Evolutionary conservation across 805 yeast genomes (phyloP).

Genomic region (Teunomyces aglyptinius): DNA sequence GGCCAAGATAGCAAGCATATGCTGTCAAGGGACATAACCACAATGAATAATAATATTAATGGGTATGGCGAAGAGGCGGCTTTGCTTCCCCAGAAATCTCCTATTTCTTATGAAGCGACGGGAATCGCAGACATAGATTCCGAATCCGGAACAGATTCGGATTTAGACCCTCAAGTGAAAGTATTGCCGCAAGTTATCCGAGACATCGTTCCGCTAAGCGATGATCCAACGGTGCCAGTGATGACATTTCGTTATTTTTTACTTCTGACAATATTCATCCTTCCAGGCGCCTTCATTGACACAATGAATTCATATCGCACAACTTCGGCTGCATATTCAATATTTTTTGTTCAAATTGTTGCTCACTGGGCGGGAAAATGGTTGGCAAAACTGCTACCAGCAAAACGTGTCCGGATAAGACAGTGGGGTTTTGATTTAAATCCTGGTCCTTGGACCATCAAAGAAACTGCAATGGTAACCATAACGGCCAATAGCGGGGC

Average conservation of each 20-base stretch:
- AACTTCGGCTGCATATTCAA: conserved; percentile 49
- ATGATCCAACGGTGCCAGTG: conserved; percentile 39
- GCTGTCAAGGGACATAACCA: too few species aligned
- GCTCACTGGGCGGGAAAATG: conserved; percentile 48
- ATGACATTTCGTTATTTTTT: conserved; percentile 36
- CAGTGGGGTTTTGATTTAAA: conserved; percentile 36
- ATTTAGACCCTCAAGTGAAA: conserved; percentile 16
- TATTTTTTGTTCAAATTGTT: conserved; percentile 51
- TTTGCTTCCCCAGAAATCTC: too few species aligned
- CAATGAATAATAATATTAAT: too few species aligned
- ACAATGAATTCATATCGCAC: conserved; percentile 44
- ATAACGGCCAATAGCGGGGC: conserved; percentile 53
- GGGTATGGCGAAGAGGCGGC: too few species aligned
- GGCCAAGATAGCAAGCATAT: too few species aligned
- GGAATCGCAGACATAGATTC: too few species aligned
- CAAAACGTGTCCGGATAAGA: conserved; percentile 16
- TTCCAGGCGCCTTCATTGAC: conserved; percentile 43
- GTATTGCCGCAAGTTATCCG: conserved; percentile 31
- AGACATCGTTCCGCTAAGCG: conserved; percentile 38
- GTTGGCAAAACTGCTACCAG: conserved; percentile 43
- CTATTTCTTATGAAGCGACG: too few species aligned
- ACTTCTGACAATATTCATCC: conserved; percentile 31
- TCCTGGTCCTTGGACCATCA: conserved; percentile 57
- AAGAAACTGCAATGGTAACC: conserved; percentile 52
- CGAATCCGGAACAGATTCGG: neutral